phyloP scores from a whole-genome alignment of 345 rosid genomes.

The Corchorus olitorius region DNA sequence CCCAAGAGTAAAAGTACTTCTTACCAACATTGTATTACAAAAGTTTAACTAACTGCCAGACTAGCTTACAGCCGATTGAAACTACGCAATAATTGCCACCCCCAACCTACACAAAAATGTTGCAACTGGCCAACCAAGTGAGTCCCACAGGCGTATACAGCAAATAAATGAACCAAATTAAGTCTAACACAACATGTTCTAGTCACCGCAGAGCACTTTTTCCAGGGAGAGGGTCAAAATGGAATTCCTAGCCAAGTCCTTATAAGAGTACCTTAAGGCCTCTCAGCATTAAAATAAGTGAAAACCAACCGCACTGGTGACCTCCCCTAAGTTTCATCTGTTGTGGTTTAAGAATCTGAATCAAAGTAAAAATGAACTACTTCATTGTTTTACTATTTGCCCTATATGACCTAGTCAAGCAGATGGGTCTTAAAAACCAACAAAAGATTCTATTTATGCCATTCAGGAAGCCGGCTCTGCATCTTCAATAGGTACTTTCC shows the following conservation, averaged over 20 bases:
- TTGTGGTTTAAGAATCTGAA: background rate
- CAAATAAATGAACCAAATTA: background rate
- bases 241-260: background rate
- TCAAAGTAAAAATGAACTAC: background rate
- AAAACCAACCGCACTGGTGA: background rate
- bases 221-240: background rate
- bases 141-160: background rate
- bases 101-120: background rate
- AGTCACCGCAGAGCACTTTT: background rate
- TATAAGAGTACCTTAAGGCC: background rate
- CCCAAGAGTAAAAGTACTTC: too few species aligned
- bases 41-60: background rate
- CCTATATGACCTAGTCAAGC: background rate
- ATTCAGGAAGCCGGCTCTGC: background rate
- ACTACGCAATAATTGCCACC: background rate
- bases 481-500: background rate
- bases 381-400: background rate
- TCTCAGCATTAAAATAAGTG: background rate
- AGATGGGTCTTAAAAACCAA: background rate
- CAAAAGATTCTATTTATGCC: background rate
- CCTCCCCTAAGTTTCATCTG: background rate
- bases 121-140: background rate
- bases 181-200: background rate
- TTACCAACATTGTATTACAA: background rate
- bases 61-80: background rate